Evolutionary conservation across 306 rosid genomes (phyloP), one percentile per base, ranked within the genome.

Genomic region (Prunus dulcis): DNA sequence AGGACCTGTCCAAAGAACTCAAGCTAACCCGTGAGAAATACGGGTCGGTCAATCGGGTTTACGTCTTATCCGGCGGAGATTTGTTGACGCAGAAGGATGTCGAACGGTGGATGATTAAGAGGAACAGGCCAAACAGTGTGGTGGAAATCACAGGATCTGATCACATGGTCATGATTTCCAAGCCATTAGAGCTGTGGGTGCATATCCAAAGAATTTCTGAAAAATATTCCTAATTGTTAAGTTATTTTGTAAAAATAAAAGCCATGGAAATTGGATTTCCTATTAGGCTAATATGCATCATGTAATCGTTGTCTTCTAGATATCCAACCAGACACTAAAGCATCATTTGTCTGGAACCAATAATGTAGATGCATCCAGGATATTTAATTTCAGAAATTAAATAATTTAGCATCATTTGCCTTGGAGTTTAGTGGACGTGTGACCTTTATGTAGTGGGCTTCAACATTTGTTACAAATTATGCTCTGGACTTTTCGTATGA

Each of bases 131-230:
- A 2, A 9, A 83, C 47, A 22, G 12, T 47, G 80, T 79, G 64
- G 70, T 71, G 14, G 68, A 79, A 60, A 70, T 88, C 28, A 20
- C 6, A 20, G 82, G 80, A 32, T 79, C 89, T 1, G 82, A 88
- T 64, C 88, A 85, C 43, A 85, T 81, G 84, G 81, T 82, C 62
- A 79, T 88, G 88, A 64, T 79, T 67, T 88, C 88, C 9, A 83
- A 83, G 61, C 85, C 86, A 12, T 6, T 63, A 18, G 49, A 81
- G 51, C 79, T 88, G 14, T 80, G 60, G 62, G 60, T 17, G 56
- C 80, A 62, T 43, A 74, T 85, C 13, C 69, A 67, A 55, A 13
- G 2, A 65, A 72, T 82, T 28, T 78, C 82, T 47, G 28, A 30
- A 17, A 23, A 77, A 8, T 68, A 77, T 68, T 17, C 22, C 9